Percentiles rank a stretch among this genome's conserved stretches.
These are phyloP conservation scores for Boletellus sp. DNA, from an alignment of 768 basidiomycete genomes.

Conservation along the genomic window DNA sequence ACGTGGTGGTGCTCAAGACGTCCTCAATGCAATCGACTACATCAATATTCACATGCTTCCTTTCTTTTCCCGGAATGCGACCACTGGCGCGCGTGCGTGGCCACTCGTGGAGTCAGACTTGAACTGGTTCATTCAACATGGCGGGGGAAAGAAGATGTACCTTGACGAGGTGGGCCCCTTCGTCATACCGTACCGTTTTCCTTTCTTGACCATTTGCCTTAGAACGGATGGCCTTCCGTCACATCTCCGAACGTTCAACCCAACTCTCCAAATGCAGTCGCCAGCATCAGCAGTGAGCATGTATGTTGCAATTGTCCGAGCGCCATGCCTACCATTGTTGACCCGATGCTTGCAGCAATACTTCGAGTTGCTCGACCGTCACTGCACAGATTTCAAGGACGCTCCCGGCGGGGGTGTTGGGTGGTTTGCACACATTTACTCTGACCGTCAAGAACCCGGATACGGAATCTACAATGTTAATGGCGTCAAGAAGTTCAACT, in stretches of 20 bases:
- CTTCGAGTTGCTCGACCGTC: slow-evolving; percentile 56
- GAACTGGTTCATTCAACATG: slow-evolving; percentile 64
- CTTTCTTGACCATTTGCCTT: background rate
- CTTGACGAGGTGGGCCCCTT: slow-evolving; percentile 52
- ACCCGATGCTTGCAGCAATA: slow-evolving; percentile 38
- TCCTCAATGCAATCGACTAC: slow-evolving; percentile 57
- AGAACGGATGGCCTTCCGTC: slow-evolving; percentile 79
- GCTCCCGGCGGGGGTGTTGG: slow-evolving; percentile 62
- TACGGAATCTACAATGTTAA: slow-evolving; percentile 60
- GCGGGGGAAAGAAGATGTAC: slow-evolving; percentile 70
- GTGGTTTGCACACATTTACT: slow-evolving; percentile 82
- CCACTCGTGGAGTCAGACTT: slow-evolving; percentile 56
- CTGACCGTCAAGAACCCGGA: slow-evolving; percentile 60
- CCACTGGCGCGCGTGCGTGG: slow-evolving; percentile 56
- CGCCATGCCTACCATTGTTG: background rate
- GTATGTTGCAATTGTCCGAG: slow-evolving; percentile 33
- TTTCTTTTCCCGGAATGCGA: slow-evolving; percentile 45
- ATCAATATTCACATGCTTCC: slow-evolving; percentile 72
- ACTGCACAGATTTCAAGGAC: slow-evolving; percentile 60
- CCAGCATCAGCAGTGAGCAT: slow-evolving; percentile 58
- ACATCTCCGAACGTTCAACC: slow-evolving; percentile 60
- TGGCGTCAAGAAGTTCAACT: slow-evolving; percentile 57
- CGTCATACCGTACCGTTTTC: background rate
- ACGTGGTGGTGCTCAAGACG: slow-evolving; percentile 46
- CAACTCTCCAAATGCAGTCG: slow-evolving; percentile 59